phyloP scores from a whole-genome alignment of 768 basidiomycete species.

The Boletus bicolor region DNA sequence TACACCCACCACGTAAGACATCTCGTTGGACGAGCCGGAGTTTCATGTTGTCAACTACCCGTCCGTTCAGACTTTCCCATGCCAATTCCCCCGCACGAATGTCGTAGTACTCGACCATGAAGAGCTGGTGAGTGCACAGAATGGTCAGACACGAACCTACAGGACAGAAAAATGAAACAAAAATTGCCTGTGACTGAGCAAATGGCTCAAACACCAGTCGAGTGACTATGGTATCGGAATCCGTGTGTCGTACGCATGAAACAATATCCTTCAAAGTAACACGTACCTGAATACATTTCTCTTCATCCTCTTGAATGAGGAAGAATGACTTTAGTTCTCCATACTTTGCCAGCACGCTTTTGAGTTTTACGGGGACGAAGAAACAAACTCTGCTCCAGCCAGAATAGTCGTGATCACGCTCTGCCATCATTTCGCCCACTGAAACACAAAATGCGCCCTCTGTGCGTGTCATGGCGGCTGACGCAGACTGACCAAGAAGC shows the following conservation, averaged over 20 bases:
- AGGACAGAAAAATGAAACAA: background rate
- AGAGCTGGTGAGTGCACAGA: conserved; percentile 34
- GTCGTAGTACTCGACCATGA: conserved; percentile 67
- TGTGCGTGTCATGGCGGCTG: conserved; percentile 47
- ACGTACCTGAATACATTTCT: conserved; percentile 29
- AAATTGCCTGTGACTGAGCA: conserved; percentile 1
- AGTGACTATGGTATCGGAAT: conserved; percentile 3
- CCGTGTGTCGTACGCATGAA: background rate
- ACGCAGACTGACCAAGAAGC: conserved; percentile 49
- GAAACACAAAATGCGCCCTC: conserved; percentile 52
- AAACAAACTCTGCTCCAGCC: conserved; percentile 25
- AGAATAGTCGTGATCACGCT: conserved; percentile 22
- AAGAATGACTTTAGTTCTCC: conserved; percentile 32
- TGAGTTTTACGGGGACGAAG: conserved; percentile 29
- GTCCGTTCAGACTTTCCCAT: conserved; percentile 46
- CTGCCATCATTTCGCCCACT: conserved; percentile 30
- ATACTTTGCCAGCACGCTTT: conserved; percentile 28
- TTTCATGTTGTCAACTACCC: conserved; percentile 49
- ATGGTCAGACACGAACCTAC: conserved; percentile 14
- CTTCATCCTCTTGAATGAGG: conserved; percentile 25
- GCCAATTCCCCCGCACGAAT: conserved; percentile 55
- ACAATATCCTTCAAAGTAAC: background rate
- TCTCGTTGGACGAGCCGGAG: conserved; percentile 43
- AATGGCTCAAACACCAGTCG: conserved; percentile 5
- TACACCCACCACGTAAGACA: conserved; percentile 19